Base-by-base conservation (phyloP, 2,329 filamentous ascomycete genomes). In the Venturia effusa region DNA sequence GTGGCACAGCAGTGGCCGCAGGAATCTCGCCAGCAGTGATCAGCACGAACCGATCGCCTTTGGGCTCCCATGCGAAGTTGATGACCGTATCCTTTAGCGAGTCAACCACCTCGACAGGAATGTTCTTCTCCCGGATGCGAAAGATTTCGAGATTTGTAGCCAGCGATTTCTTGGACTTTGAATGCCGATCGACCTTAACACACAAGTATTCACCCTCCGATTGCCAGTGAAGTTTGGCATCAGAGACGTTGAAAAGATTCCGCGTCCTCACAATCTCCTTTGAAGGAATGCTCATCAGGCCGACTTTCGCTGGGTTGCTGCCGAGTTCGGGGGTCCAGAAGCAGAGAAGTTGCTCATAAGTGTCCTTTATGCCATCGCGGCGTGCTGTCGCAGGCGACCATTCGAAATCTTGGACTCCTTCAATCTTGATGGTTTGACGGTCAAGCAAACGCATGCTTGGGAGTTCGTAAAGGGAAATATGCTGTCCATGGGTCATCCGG, bases 41-140 rank as follows among this genome's bases (percentile, higher is more conserved):
- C 73, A 97, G 88, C 68, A 97, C 92, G 75, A 99, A 99, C 45
- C 94, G 88, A 76, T 96, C 92, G 67, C 94, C 94, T 81, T 97
- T 97, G 67, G 94, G 94, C 74, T 99, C 94, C 94, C 94, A 99
- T 11, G 94, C 92, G 74, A 99, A 99, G 82, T 99, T 99, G 80
- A 99, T 96, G 70, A 99, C 94, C 0, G 92, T 96, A 73, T 97
- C 94, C 80, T 97, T 97, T 78, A 99, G 89, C 63, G 88, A 92
- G 77, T 99, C 94, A 61, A 99, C 92, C 64, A 97, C 94, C 77
- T 99, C 94, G 63, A 99, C 93, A 0, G 94, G 94, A 1, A 99
- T 94, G 69, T 94, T 93, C 84, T 99, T 99, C 78, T 99, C 94
- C 75, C 86, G 88, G 70, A 99, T 85, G 66, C 94, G 90, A 88